Percentiles rank a stretch among this genome's conserved stretches.
phyloP scores from a whole-genome alignment of 2,329 filamentous ascomycete species.

The Delphinella strobiligena region DNA sequence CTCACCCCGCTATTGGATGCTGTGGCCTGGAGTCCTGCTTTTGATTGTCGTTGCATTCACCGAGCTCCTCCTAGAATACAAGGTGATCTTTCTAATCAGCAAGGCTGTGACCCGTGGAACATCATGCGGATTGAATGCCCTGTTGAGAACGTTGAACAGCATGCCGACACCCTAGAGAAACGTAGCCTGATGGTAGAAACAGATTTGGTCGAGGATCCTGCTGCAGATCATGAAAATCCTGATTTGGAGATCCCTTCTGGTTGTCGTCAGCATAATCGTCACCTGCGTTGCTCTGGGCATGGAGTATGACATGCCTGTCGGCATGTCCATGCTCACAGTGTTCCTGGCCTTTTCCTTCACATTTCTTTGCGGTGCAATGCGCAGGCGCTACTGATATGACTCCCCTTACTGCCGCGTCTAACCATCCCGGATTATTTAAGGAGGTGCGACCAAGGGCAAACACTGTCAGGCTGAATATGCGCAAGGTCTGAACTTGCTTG shows the following conservation, averaged over 20 bases:
- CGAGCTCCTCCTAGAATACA: constrained; percentile 24
- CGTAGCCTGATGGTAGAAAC: constrained; percentile 26
- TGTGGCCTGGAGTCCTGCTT: constrained; percentile 39
- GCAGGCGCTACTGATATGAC: constrained; percentile 44
- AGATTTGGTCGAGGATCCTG: constrained; percentile 39
- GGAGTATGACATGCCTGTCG: constrained; percentile 44
- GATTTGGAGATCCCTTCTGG: constrained; percentile 37
- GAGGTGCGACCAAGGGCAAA: constrained; percentile 47
- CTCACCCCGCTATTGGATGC: constrained; percentile 39
- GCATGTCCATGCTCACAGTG: constrained; percentile 43
- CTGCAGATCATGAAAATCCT: constrained; percentile 34
- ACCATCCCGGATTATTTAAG: constrained; percentile 58
- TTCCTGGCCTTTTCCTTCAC: constrained; percentile 49
- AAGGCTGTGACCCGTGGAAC: constrained; percentile 37
- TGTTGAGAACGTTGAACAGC: constrained; percentile 31
- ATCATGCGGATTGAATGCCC: constrained; percentile 30
- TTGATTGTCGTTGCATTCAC: constrained; percentile 42
- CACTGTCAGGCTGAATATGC: constrained; percentile 38
- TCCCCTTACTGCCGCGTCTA: constrained; percentile 53
- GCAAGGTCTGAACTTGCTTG: constrained; percentile 54
- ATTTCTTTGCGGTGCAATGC: constrained; percentile 49
- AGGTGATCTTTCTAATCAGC: constrained; percentile 34
- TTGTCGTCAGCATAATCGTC: constrained; percentile 36
- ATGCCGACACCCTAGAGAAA: constrained; percentile 30
- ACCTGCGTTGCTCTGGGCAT: constrained; percentile 40